Conservation (phyloP, 176 grass and related monocot species). For the Saccharum spontaneum region DNA sequence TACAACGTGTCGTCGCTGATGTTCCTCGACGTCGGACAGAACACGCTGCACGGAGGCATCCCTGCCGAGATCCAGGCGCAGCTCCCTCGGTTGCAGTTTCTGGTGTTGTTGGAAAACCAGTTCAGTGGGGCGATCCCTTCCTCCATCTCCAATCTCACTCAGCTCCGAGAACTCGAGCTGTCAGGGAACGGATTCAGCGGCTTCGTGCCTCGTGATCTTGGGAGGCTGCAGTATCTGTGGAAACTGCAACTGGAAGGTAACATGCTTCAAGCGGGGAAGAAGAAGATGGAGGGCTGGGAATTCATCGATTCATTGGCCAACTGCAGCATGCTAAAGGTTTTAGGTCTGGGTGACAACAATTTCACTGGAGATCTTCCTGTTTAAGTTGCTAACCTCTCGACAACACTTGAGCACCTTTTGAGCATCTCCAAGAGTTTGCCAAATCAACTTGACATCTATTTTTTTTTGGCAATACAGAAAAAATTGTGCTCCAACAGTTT, state of each 20-base stretch:
- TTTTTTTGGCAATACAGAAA: too few relatives aligned
- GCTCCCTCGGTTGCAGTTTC: neutral
- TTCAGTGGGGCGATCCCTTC: slow-evolving; percentile 12
- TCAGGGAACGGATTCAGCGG: neutral
- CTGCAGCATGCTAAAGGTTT: neutral
- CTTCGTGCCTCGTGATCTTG: neutral
- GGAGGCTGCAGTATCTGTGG: neutral
- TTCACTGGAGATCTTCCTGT: slow-evolving; percentile 10
- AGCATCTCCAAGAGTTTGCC: too few relatives aligned
- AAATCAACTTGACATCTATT: too few relatives aligned
- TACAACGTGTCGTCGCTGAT: neutral
- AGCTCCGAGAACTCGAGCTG: neutral
- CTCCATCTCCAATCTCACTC: neutral
- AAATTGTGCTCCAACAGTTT: too few relatives aligned
- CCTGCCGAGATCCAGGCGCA: neutral
- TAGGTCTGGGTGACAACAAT: neutral
- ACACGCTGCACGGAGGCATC: neutral
- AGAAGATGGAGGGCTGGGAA: neutral
- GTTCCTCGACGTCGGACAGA: neutral
- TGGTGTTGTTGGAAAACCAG: neutral
- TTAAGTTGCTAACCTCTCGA: slow-evolving; percentile 2
- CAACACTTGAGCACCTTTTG: neutral
- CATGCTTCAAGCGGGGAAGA: neutral
- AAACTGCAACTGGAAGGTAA: neutral
- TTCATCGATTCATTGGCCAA: slow-evolving; percentile 17